Base-by-base conservation (phyloP, 2,329 filamentous ascomycete genomes). In the Zasmidium citrigriseum region DNA sequence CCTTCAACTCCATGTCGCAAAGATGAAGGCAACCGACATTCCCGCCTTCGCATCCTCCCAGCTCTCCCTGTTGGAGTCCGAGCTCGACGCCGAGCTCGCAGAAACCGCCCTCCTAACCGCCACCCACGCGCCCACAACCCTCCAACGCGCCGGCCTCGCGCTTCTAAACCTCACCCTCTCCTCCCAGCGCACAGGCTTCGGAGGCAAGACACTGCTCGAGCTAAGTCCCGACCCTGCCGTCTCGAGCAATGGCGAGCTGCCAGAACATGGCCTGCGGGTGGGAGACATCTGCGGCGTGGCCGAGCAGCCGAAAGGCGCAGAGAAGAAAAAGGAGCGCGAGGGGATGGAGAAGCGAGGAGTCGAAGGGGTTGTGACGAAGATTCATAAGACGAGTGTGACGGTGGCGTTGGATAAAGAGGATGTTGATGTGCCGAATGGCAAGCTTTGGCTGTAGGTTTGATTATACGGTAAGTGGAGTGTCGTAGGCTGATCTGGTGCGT, bases 201-300 rank as follows among this genome's bases (percentile, higher is more conserved):
- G 93, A 16, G 95, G 95, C n/a, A 90, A 91, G 64, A 91, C 90
- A 0, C 89, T 99, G 1, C 78, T 97, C 2, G 93, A 97, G 73
- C 85, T 99, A 4, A 79, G 78, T 16, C 79, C 86, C 0, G 93
- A 97, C 69, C 77, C 84, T n/a, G 89, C 91, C 0, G 83, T 88
- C 1, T 81, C 83, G 3, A 74, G 71, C 46, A 50, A 56, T 41
- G 73, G 70, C 20, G 73, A 76, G 3, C 77, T 93, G 20, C 87
- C 88, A 1, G 88, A 91, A 71, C 90, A 93, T 78, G 89, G 89
- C 23, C 78, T 95, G 52, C 82, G 90, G 1, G 82, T 85, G 0
- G 91, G 91, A 1, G 91, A 95, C 73, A 90, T 95, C 59, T 89
- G 93, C 21, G 80, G 88, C 1, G 82, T 93, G 38, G 83, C 86